phyloP scores from a whole-genome alignment of 2,329 filamentous ascomycete species.

The Mycogone perniciosa region DNA sequence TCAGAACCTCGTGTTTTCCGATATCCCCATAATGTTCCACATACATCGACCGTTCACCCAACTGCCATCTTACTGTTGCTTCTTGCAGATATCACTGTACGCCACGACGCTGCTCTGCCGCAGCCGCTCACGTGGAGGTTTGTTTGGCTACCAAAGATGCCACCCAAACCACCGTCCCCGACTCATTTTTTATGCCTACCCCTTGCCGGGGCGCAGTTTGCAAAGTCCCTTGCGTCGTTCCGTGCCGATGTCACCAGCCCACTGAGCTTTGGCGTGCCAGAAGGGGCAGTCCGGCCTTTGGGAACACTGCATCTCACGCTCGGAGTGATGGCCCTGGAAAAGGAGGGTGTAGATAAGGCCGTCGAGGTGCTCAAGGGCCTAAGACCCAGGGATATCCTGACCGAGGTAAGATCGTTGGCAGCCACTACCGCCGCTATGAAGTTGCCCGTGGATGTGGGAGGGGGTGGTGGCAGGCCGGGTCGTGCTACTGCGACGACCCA shows the following conservation, averaged over 20 bases:
- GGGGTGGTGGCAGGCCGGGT: constrained; percentile 15
- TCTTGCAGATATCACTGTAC: constrained; percentile 2
- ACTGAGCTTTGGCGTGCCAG: constrained; percentile 47
- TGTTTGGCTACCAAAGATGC: constrained; percentile 22
- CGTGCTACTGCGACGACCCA: neutral
- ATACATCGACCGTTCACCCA: neutral
- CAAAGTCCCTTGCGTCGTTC: constrained; percentile 56
- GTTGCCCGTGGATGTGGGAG: constrained; percentile 1
- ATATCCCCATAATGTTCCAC: neutral
- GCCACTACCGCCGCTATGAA: constrained; percentile 1
- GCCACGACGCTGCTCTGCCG: neutral
- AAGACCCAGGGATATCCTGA: constrained; percentile 34
- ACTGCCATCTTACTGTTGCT: neutral
- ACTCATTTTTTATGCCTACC: constrained; percentile 77
- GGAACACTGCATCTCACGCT: constrained; percentile 82
- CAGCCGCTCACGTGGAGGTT: neutral
- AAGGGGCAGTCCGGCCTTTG: constrained; percentile 64
- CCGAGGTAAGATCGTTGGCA: constrained; percentile 17
- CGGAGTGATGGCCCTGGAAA: constrained; percentile 71
- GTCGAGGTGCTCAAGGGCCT: constrained; percentile 34
- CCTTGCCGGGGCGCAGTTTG: constrained; percentile 60
- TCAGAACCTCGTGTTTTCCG: neutral
- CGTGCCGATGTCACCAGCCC: constrained; percentile 47
- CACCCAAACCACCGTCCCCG: constrained; percentile 37
- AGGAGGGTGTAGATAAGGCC: constrained; percentile 39